These are phyloP conservation scores for Kondoa malvinella DNA, from an alignment of 768 basidiomycete genomes.

Conservation along the genomic window DNA sequence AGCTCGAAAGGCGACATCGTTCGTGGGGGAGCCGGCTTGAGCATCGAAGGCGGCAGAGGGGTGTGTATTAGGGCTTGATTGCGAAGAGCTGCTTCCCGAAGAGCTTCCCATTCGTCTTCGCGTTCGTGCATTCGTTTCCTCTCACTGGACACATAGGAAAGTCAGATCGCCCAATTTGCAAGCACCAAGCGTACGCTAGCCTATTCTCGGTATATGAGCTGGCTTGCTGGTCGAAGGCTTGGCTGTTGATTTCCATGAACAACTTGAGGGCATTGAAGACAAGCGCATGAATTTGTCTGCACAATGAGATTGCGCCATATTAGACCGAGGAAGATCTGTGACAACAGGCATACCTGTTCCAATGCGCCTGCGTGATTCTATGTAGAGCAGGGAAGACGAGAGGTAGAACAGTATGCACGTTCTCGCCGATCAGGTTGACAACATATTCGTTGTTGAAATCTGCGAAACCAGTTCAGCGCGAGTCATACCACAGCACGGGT, in stretches of 20 bases:
- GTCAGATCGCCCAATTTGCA: neutral
- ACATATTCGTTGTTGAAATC: conserved; percentile 69
- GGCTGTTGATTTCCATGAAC: conserved; percentile 96
- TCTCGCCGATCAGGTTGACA: conserved; percentile 97
- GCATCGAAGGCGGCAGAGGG: conserved; percentile 35
- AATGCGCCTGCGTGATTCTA: conserved; percentile 88
- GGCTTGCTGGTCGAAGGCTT: conserved; percentile 74
- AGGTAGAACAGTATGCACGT: conserved; percentile 68
- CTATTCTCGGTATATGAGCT: conserved; percentile 79
- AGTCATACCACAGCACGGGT: neutral
- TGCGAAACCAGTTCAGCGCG: conserved; percentile 7
- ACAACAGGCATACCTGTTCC: conserved; percentile 58
- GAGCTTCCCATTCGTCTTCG: conserved; percentile 74
- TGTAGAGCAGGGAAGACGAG: conserved; percentile 95
- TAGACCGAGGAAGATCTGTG: neutral
- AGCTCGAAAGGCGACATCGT: conserved; percentile 34
- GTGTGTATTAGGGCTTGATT: conserved; percentile 31
- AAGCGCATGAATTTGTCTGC: conserved; percentile 94
- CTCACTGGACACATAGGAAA: conserved; percentile 41
- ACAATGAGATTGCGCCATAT: neutral
- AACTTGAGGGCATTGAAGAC: conserved; percentile 95
- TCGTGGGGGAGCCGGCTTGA: conserved; percentile 37
- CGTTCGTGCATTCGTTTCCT: conserved; percentile 67
- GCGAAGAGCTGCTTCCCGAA: conserved; percentile 56
- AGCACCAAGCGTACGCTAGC: conserved; percentile 46